Evolutionary conservation across 1,139 yeast genomes (phyloP).

Genomic region (Pichia sp.): DNA sequence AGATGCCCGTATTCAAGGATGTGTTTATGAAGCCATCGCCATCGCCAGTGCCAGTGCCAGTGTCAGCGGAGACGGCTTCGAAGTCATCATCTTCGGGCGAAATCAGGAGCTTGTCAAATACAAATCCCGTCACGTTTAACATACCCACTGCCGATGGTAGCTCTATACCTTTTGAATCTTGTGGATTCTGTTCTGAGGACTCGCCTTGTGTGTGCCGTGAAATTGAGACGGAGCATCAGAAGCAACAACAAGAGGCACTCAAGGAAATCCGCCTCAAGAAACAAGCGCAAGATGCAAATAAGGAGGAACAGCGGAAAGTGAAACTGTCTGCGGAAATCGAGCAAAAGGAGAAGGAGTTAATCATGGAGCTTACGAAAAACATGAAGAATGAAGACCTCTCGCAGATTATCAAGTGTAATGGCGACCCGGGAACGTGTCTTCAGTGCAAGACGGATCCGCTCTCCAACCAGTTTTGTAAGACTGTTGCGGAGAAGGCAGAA

Average conservation of each 20-base stretch:
- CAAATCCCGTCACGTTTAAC: no score
- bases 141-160: no score
- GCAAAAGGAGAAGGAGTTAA: constrained; percentile 15
- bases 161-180: constrained; percentile 62
- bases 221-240: constrained; percentile 41
- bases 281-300: constrained; percentile 5
- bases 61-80: no score
- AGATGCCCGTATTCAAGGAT: constrained; percentile 19
- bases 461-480: constrained; percentile 83
- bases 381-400: constrained; percentile 12
- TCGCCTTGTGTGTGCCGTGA: constrained; percentile 91
- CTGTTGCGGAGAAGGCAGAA: constrained; percentile 50
- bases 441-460: constrained; percentile 85
- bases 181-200: constrained; percentile 91
- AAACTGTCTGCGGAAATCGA: constrained; percentile 19
- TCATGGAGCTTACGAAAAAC: constrained; percentile 15
- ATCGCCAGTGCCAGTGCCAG: no score
- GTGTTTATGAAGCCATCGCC: no score
- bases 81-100: no score
- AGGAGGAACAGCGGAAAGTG: not conserved
- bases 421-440: constrained; percentile 79
- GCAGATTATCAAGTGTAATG: constrained; percentile 55
- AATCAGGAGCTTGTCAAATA: no score
- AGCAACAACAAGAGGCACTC: not conserved
- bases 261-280: not conserved